Evolutionary conservation across 2,329 filamentous ascomycete genomes (phyloP).

Genomic region (Laburnicola sp.): DNA sequence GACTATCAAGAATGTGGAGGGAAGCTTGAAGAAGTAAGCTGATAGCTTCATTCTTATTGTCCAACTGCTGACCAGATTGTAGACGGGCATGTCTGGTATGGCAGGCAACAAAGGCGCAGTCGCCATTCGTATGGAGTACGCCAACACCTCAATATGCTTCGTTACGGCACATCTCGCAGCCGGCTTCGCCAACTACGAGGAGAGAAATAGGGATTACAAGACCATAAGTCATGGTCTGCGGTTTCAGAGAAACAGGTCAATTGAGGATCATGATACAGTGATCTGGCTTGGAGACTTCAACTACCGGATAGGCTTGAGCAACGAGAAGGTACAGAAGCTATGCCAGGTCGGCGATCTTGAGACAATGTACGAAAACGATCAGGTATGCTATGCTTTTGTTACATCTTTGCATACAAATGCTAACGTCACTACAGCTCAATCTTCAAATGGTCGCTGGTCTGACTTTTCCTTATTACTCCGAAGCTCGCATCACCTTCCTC

Average conservation of each 20-base stretch:
- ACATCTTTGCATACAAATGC: slow-evolving; percentile 12
- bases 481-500: slow-evolving; percentile 82
- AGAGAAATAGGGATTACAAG: slow-evolving; percentile 88
- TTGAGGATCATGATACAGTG: slow-evolving; percentile 88
- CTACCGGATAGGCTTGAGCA: slow-evolving; percentile 85
- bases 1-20: slow-evolving; percentile 95
- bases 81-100: slow-evolving; percentile 89
- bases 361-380: slow-evolving; percentile 86
- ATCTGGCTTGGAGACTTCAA: slow-evolving; percentile 97
- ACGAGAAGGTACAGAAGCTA: slow-evolving; percentile 75
- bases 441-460: slow-evolving; percentile 93
- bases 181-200: slow-evolving; percentile 95
- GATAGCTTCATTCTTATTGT: neutral
- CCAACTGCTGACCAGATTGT: slow-evolving; percentile 40
- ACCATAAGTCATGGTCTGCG: slow-evolving; percentile 85
- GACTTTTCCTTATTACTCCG: slow-evolving; percentile 88
- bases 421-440: slow-evolving; percentile 65
- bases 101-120: slow-evolving; percentile 98
- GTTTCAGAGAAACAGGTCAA: slow-evolving; percentile 87
- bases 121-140: slow-evolving; percentile 92
- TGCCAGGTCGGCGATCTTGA: slow-evolving; percentile 74
- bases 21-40: slow-evolving; percentile 76
- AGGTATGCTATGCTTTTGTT: slow-evolving; percentile 55
- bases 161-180: slow-evolving; percentile 96
- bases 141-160: slow-evolving; percentile 89